Evolutionary conservation across 2,329 filamentous ascomycete species (phyloP), one percentile per base, ranked within the genome.

Genomic region (Nectriaceae sp.): DNA sequence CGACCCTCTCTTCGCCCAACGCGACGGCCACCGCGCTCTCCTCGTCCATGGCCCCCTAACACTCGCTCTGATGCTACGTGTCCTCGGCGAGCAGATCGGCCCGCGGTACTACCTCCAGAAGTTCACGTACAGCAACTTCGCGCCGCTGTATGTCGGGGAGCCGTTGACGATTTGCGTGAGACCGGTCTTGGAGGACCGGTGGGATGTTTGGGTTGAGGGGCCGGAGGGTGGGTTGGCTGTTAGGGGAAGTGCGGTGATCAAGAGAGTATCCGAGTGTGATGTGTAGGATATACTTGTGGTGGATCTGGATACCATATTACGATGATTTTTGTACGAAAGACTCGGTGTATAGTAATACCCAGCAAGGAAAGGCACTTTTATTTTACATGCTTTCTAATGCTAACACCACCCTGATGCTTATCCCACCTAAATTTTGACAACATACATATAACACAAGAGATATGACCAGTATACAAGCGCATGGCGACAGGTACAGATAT

Each of bases 1-100:
- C 19, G 89, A 97, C 67, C 79, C 78, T 1, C 64, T 77, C 37
- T 95, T 90, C 70, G 85, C 84, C 43, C 78, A 79, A 33, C 73
- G 80, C 11, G 94, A 97, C 68, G 88, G 88, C 11, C 85, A 95
- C 65, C 78, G 78, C 4, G 81, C 85, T 51, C 75, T 90, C 21
- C 78, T 97, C 15, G 89, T 97, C 46, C 94, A 97, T 62, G 94
- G 94, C 0, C 93, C 94, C 1, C 74, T 99, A 45, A 84, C 83
- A 1, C 77, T 95, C 35, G 85, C 87, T 0, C 74, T 97, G 5
- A 84, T 97, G 76, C 75, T 96, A 29, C 80, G 83, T 15, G 76
- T 87, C 4, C 67, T 96, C 21, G 56, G 52, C 22, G 59, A 59
- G 13, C 50, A 57, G 37, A 26, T 63, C 19, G 48, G 47, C 16